Conservation (phyloP, 2,329 filamentous ascomycete genomes). For the Colletotrichum shisoi region DNA sequence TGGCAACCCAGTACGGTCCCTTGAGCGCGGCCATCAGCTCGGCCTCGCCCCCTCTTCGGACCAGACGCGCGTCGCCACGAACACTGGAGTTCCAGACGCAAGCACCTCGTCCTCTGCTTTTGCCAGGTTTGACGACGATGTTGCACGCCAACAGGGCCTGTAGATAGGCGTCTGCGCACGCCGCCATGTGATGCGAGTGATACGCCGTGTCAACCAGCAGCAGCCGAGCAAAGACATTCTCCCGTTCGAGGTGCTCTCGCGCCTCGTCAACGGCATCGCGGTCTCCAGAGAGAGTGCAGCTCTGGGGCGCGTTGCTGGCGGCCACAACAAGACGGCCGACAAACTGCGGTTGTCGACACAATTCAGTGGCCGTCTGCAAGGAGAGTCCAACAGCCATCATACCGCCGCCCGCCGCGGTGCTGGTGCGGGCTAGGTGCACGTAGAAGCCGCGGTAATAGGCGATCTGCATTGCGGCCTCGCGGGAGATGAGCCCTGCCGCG, state of each 20-base stretch:
- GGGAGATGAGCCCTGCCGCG: constrained; percentile 54
- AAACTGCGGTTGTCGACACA: neutral
- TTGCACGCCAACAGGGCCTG: neutral
- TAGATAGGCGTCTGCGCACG: neutral
- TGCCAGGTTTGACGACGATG: no score
- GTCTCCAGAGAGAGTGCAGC: constrained; percentile 46
- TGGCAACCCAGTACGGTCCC: constrained; percentile 43
- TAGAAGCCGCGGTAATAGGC: constrained; percentile 41
- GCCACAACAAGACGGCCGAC: constrained; percentile 36
- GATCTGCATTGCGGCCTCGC: constrained; percentile 42
- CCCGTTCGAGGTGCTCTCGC: constrained; percentile 38
- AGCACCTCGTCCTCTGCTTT: neutral
- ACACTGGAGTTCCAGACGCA: neutral
- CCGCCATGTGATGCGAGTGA: constrained; percentile 45
- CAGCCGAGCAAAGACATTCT: constrained; percentile 37
- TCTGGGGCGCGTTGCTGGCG: constrained; percentile 40
- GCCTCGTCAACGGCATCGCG: constrained; percentile 42
- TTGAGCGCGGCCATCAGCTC: neutral
- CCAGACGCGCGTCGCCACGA: neutral
- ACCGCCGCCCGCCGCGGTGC: constrained; percentile 32
- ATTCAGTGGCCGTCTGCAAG: constrained; percentile 31
- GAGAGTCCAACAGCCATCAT: constrained; percentile 43
- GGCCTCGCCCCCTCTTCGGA: no score
- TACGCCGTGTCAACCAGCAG: constrained; percentile 44
- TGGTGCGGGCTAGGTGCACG: constrained; percentile 38